Percentiles rank a stretch among this genome's conserved stretches.
Evolutionary conservation across 2,329 filamentous ascomycete species (phyloP).

Genomic region (Fusarium pseudograminearum): DNA sequence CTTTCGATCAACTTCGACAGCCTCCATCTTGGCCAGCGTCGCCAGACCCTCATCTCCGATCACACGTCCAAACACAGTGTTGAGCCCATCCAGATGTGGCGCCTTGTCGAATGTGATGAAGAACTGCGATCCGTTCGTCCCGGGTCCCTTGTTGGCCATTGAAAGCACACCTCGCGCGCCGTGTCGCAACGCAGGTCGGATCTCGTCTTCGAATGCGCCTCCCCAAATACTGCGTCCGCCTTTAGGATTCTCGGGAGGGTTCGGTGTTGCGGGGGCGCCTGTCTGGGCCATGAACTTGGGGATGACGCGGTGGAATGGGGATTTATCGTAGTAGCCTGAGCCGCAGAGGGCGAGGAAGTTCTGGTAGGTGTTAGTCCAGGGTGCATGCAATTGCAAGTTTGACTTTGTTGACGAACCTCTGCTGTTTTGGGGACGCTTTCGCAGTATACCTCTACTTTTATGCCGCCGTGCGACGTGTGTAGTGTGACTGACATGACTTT

Average conservation of each 20-base stretch:
- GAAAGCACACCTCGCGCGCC: conserved; percentile 76
- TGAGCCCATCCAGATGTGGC: conserved; percentile 84
- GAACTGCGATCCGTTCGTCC: conserved; percentile 83
- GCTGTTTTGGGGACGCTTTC: conserved; percentile 93
- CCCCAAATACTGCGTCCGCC: conserved; percentile 80
- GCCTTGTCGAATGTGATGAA: conserved; percentile 83
- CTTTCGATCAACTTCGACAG: conserved; percentile 81
- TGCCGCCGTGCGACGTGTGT: conserved; percentile 87
- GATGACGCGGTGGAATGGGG: conserved; percentile 84
- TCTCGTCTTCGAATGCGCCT: conserved; percentile 82
- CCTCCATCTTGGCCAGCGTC: conserved; percentile 78
- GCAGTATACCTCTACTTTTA: conserved; percentile 97
- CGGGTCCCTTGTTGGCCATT: conserved; percentile 83
- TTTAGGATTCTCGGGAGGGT: conserved; percentile 70
- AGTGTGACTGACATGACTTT: conserved; percentile 74
- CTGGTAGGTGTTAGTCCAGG: conserved; percentile 56
- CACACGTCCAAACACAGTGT: conserved; percentile 85
- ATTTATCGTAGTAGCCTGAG: conserved; percentile 79
- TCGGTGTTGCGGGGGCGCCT: conserved; percentile 70
- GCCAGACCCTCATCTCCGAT: conserved; percentile 72
- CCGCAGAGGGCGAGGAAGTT: conserved; percentile 91
- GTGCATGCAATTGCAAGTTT: background rate
- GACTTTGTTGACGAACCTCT: conserved; percentile 66
- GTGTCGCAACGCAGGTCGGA: conserved; percentile 76
- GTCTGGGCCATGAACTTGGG: conserved; percentile 85